Conservation (phyloP, 2,329 filamentous ascomycete genomes). For the Colletotrichum endophyticum region DNA sequence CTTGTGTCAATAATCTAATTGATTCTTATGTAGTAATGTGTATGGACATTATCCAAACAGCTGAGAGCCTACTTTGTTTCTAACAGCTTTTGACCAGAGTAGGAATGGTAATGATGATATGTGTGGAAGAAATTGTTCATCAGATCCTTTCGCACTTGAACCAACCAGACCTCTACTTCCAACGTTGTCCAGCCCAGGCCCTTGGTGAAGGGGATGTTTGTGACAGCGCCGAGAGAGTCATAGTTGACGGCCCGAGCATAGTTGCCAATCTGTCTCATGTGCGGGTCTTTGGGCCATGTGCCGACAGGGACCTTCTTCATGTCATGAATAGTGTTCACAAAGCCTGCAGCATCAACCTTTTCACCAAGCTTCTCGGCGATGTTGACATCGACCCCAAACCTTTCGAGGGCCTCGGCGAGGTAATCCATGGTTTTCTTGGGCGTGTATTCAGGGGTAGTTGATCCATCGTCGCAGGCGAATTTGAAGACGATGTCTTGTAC, state of each 20-base stretch:
- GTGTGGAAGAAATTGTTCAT: neutral
- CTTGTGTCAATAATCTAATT: too few relatives aligned
- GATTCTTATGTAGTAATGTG: too few relatives aligned
- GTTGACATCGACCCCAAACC: slow-evolving; percentile 26
- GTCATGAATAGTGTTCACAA: slow-evolving; percentile 28
- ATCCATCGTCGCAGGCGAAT: slow-evolving; percentile 30
- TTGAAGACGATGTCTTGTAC: slow-evolving; percentile 34
- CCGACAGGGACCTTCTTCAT: slow-evolving; percentile 40
- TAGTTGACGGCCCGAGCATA: slow-evolving; percentile 11
- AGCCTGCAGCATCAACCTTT: slow-evolving; percentile 25
- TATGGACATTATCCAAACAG: too few relatives aligned
- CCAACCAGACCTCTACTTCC: neutral
- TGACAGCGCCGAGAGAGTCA: neutral
- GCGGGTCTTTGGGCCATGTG: slow-evolving; percentile 43
- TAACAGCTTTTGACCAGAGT: neutral
- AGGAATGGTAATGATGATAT: neutral
- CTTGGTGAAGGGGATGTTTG: neutral
- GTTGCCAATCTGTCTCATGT: slow-evolving; percentile 42
- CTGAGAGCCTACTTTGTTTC: too few relatives aligned
- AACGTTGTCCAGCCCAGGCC: neutral
- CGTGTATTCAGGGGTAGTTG: slow-evolving; percentile 14
- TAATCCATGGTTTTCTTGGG: neutral
- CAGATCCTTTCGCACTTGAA: neutral
- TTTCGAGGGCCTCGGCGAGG: slow-evolving; percentile 21
- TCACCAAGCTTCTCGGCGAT: slow-evolving; percentile 17